These are phyloP conservation scores for Wickerhamiella occidentalis DNA, from an alignment of 805 yeast species.

Conservation along the genomic window DNA sequence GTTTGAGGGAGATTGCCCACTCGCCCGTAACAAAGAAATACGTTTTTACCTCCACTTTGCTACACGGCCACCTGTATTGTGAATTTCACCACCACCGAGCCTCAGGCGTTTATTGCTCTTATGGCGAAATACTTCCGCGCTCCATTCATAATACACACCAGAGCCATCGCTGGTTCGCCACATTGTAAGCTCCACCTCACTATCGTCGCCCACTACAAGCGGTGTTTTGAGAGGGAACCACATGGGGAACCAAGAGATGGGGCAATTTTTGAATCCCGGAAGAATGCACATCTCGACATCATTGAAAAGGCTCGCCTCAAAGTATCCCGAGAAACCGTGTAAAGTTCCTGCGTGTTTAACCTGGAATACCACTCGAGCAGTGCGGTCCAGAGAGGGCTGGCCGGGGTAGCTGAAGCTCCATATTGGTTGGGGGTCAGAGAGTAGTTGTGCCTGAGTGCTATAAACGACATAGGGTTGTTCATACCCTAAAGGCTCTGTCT, in stretches of 20 bases:
- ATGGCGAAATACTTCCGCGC: conserved; percentile 14
- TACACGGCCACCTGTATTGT: not conserved
- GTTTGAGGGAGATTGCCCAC: too few species aligned
- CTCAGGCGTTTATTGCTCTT: not conserved
- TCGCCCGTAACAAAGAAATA: too few species aligned
- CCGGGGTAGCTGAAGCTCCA: conserved; percentile 58
- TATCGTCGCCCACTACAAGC: conserved; percentile 39
- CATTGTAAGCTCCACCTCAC: conserved; percentile 41
- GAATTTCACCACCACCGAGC: not conserved
- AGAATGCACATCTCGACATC: conserved; percentile 42
- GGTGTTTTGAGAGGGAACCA: conserved; percentile 51
- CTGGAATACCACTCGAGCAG: conserved; percentile 32
- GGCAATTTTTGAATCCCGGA: conserved; percentile 27
- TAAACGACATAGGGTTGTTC: conserved; percentile 36
- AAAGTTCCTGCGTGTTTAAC: conserved; percentile 41
- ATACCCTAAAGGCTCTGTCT: not conserved
- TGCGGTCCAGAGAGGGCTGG: conserved; percentile 9
- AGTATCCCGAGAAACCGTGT: conserved; percentile 68
- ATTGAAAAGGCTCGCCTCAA: conserved; percentile 55
- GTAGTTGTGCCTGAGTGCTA: conserved; percentile 31
- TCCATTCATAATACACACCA: conserved; percentile 59
- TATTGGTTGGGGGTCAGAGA: conserved; percentile 36
- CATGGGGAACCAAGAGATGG: conserved; percentile 57
- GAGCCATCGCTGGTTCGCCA: conserved; percentile 35
- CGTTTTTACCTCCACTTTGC: not conserved